Percentiles rank a stretch among this genome's conserved stretches.
phyloP scores from a whole-genome alignment of 768 basidiomycete genomes.

The Stropharia rugosoannulata region DNA sequence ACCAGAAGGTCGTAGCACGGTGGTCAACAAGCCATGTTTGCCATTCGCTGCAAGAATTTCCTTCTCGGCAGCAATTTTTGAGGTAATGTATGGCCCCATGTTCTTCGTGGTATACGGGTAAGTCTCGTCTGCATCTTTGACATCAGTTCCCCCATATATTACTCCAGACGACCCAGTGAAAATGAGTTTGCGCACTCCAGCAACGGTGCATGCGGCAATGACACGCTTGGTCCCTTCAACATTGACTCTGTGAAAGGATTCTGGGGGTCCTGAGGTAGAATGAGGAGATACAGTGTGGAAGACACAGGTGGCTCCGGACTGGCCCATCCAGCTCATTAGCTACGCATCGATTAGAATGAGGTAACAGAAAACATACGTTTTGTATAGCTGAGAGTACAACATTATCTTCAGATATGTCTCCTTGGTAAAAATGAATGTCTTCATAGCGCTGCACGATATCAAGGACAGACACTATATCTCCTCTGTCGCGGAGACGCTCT shows the following conservation, averaged over 20 bases:
- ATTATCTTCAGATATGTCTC: constrained; percentile 46
- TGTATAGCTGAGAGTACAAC: constrained; percentile 37
- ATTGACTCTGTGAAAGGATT: constrained; percentile 48
- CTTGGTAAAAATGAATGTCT: constrained; percentile 40
- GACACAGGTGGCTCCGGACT: constrained; percentile 40
- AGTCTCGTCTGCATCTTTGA: constrained; percentile 44
- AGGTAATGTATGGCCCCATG: constrained; percentile 41
- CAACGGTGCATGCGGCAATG: constrained; percentile 37
- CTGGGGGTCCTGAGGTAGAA: constrained; percentile 29
- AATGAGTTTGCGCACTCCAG: constrained; percentile 45
- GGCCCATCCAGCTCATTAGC: not conserved
- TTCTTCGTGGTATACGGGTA: constrained; percentile 43
- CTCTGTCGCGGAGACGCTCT: constrained; percentile 42
- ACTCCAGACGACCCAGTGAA: constrained; percentile 53
- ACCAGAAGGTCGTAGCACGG: constrained; percentile 50
- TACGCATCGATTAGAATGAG: not conserved
- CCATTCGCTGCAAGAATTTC: constrained; percentile 40
- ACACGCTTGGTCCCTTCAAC: constrained; percentile 47
- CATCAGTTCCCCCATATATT: constrained; percentile 48
- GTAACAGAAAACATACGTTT: constrained; percentile 27
- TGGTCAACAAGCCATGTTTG: constrained; percentile 41
- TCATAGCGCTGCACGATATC: constrained; percentile 51
- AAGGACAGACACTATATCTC: constrained; percentile 43
- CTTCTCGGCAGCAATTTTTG: not conserved
- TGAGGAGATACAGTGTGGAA: constrained; percentile 56